These are phyloP conservation scores for Multifurca ochricompacta DNA, from an alignment of 768 basidiomycete genomes.

Conservation along the genomic window DNA sequence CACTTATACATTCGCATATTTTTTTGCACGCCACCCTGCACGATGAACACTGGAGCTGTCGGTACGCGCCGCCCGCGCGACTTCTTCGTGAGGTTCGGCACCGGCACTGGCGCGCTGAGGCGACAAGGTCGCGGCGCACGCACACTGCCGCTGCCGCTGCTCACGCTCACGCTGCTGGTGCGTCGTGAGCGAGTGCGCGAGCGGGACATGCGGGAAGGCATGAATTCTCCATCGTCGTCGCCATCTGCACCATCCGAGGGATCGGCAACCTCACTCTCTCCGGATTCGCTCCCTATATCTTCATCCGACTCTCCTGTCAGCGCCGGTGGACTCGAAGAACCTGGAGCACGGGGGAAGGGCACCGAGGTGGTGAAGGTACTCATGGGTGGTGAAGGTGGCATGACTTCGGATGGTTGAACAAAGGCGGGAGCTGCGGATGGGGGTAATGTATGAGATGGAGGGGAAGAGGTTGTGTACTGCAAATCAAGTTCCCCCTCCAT, in stretches of 20 bases:
- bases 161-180: constrained; percentile 16
- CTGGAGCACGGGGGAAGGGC: constrained; percentile 8
- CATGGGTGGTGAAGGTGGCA: constrained; percentile 13
- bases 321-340: constrained; percentile 20
- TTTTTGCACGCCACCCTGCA: constrained; percentile 26
- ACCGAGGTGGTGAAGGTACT: neutral
- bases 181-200: constrained; percentile 15
- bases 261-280: constrained; percentile 18
- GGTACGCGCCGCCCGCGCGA: constrained; percentile 73
- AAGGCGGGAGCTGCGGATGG: neutral
- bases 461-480: neutral
- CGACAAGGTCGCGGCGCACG: constrained; percentile 24
- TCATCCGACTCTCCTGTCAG: constrained; percentile 17
- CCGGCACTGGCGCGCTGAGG: constrained; percentile 55
- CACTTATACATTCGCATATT: constrained; percentile 49
- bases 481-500: constrained; percentile 4
- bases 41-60: constrained; percentile 32
- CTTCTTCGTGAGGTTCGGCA: constrained; percentile 74
- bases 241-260: constrained; percentile 7
- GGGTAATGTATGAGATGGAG: neutral
- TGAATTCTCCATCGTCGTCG: constrained; percentile 17
- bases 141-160: constrained; percentile 13
- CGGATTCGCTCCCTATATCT: constrained; percentile 15
- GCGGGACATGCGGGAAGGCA: neutral
- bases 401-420: constrained; percentile 15